Evolutionary conservation across 2,329 filamentous ascomycete genomes (phyloP).

Genomic region (Ophiocordyceps camponoti-floridani): DNA sequence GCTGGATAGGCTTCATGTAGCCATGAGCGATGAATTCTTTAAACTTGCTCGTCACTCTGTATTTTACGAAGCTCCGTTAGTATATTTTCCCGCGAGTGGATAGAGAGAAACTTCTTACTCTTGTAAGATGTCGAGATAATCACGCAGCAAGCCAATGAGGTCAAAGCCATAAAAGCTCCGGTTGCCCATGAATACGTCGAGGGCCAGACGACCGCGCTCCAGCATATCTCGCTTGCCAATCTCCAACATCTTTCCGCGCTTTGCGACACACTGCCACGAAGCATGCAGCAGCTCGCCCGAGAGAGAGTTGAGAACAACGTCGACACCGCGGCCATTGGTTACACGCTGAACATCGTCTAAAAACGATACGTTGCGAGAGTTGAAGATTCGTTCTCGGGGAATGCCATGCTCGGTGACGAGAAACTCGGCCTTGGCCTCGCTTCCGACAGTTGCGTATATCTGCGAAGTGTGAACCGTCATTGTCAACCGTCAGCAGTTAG

Average conservation of each 20-base stretch:
- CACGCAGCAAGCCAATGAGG: conserved; percentile 3
- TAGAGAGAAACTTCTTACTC: background rate
- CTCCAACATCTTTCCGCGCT: conserved; percentile 14
- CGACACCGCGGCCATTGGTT: conserved; percentile 15
- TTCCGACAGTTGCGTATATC: conserved; percentile 10
- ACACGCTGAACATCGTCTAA: conserved; percentile 8
- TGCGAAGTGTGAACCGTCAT: background rate
- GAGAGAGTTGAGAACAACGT: conserved; percentile 18
- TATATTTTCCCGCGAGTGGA: background rate
- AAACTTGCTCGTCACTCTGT: background rate
- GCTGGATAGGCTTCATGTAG: conserved; percentile 2
- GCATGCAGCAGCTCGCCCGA: conserved; percentile 14
- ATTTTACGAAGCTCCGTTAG: background rate
- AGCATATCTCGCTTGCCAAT: conserved; percentile 17
- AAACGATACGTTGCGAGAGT: conserved; percentile 13
- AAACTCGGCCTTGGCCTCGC: conserved; percentile 10
- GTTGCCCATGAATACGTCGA: conserved; percentile 21
- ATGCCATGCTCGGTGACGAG: conserved; percentile 9
- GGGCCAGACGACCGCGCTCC: conserved; percentile 19
- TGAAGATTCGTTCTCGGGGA: conserved; percentile 12
- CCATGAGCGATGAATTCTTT: background rate
- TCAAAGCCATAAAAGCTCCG: conserved; percentile 15
- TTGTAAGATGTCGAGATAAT: background rate
- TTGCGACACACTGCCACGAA: conserved; percentile 16
- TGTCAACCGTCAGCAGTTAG: background rate